Evolutionary conservation across 2,329 filamentous ascomycete genomes (phyloP).

Genomic region (Ophiostoma tasmaniense): DNA sequence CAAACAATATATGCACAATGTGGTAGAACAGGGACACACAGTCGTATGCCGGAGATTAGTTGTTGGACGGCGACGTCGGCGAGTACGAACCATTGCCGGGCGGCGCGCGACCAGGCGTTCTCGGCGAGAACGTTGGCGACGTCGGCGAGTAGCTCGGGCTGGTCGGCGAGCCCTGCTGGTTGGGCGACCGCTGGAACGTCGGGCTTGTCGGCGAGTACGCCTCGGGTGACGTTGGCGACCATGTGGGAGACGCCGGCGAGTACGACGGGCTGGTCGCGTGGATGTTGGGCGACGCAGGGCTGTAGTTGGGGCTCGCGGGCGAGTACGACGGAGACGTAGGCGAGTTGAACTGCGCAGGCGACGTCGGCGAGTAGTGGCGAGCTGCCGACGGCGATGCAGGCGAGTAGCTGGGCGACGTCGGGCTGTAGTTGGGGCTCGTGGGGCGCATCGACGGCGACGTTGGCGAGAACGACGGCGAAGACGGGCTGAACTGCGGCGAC

Average conservation of each 20-base stretch:
- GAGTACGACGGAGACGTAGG: constrained; percentile 68
- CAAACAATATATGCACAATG: constrained; percentile 1
- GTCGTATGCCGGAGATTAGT: constrained; percentile 16
- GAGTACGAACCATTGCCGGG: constrained; percentile 34
- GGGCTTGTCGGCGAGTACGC: constrained; percentile 58
- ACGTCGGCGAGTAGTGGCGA: constrained; percentile 58
- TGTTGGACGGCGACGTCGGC: constrained; percentile 33
- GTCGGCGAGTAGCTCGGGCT: constrained; percentile 66
- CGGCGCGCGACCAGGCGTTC: constrained; percentile 32
- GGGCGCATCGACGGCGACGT: constrained; percentile 51
- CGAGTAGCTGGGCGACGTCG: constrained; percentile 57
- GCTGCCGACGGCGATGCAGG: constrained; percentile 51
- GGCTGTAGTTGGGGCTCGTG: constrained; percentile 53
- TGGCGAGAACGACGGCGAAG: constrained; percentile 55
- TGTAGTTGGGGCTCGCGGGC: constrained; percentile 62
- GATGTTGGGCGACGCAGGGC: constrained; percentile 55
- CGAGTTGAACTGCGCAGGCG: constrained; percentile 63
- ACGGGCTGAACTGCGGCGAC: constrained; percentile 55
- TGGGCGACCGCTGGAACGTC: constrained; percentile 46
- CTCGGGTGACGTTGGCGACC: constrained; percentile 65
- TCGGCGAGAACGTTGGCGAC: constrained; percentile 40
- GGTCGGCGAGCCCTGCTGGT: constrained; percentile 51
- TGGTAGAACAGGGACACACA: constrained; percentile 4
- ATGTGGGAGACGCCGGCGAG: constrained; percentile 64
- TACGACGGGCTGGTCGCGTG: constrained; percentile 52